Conservation (phyloP, 2,329 filamentous ascomycete species). For the Lachnellula suecica region DNA sequence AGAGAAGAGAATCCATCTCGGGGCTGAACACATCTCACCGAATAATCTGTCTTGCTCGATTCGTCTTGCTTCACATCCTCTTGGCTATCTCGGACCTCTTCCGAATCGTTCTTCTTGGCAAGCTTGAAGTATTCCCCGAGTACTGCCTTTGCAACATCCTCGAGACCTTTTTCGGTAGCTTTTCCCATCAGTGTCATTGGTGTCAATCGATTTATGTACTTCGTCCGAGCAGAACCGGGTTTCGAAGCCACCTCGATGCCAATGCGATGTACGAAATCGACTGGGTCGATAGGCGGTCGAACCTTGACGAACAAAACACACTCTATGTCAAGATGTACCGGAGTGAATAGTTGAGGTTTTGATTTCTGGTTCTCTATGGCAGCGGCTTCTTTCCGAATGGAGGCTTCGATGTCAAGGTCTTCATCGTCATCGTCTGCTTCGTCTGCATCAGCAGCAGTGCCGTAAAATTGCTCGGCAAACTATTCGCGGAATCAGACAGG, state of each 20-base stretch:
- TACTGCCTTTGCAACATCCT: constrained; percentile 62
- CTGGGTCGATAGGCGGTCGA: constrained; percentile 53
- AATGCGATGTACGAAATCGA: constrained; percentile 52
- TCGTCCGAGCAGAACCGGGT: constrained; percentile 45
- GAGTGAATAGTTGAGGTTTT: constrained; percentile 46
- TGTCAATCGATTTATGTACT: constrained; percentile 61
- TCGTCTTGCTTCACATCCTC: constrained; percentile 10
- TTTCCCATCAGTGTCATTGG: constrained; percentile 56
- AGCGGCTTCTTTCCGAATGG: constrained; percentile 71
- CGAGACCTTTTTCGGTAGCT: constrained; percentile 67
- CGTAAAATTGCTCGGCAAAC: constrained; percentile 66
- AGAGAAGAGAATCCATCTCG: no score
- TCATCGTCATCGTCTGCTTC: constrained; percentile 40
- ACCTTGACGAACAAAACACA: constrained; percentile 65
- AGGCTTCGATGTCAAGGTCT: constrained; percentile 64
- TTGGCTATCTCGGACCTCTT: constrained; percentile 4
- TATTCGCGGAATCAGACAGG: constrained; percentile 32
- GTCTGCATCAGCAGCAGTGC: constrained; percentile 36
- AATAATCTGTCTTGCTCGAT: constrained; percentile 10
- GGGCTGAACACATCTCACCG: no score
- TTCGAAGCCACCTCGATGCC: constrained; percentile 51
- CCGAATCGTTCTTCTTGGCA: constrained; percentile 34
- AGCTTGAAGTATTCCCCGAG: constrained; percentile 59
- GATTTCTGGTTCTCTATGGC: constrained; percentile 49
- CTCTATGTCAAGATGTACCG: constrained; percentile 56